Percentiles rank a stretch among this genome's conserved stretches.
These are phyloP conservation scores for Debaryomyces udenii DNA, from an alignment of 1,139 yeast genomes.

Conservation along the genomic window DNA sequence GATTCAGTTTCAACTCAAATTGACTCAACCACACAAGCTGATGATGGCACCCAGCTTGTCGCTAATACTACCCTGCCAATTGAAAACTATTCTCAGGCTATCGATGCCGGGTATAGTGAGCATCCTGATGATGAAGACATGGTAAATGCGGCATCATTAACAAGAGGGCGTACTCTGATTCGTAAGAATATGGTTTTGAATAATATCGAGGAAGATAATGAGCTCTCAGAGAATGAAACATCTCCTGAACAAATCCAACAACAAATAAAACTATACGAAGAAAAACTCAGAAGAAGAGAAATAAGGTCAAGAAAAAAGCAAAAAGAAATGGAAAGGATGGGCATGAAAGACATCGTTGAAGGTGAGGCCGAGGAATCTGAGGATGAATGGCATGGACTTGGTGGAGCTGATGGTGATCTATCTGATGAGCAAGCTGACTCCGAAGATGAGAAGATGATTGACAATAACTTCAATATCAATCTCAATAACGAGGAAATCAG, in stretches of 20 bases:
- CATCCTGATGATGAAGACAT: conserved; percentile 31
- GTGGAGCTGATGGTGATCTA: conserved; percentile 77
- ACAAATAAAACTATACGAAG: conserved; percentile 39
- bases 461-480: conserved; percentile 64
- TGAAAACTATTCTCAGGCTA: conserved; percentile 1
- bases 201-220: conserved; percentile 18
- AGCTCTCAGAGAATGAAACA: conserved; percentile 25
- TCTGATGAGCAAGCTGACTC: conserved; percentile 66
- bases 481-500: conserved; percentile 64
- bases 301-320: conserved; percentile 41
- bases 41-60: conserved; percentile 10
- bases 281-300: conserved; percentile 42
- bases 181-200: conserved; percentile 18
- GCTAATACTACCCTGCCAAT: not conserved
- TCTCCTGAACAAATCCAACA: conserved; percentile 31
- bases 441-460: conserved; percentile 82
- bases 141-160: conserved; percentile 31
- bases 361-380: conserved; percentile 96
- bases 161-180: conserved; percentile 27
- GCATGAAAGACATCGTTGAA: conserved; percentile 59
- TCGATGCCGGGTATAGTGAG: not conserved
- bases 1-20: conserved; percentile 22
- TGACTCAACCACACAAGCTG: conserved; percentile 23
- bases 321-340: conserved; percentile 54
- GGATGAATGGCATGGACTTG: conserved; percentile 92